Conservation (phyloP, 2,329 filamentous ascomycete genomes). For the Colletotrichum tamarilloi region DNA sequence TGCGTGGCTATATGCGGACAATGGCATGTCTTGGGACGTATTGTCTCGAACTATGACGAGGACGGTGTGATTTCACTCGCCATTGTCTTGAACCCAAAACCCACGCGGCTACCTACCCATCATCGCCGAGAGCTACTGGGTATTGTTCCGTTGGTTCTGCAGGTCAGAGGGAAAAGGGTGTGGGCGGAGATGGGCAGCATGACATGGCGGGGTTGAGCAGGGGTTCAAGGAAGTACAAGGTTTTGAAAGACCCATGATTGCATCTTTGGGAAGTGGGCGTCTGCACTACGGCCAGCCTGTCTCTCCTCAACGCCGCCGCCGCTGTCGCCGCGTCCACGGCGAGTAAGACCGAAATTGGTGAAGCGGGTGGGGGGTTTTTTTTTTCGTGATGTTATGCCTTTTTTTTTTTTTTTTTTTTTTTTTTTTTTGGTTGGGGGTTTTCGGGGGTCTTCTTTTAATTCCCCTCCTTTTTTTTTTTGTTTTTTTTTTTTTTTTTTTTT, state of each 20-base stretch:
- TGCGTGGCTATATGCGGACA: neutral
- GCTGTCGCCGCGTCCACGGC: constrained; percentile 10
- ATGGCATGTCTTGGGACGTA: neutral
- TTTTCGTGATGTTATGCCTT: neutral
- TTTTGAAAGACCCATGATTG: constrained; percentile 20
- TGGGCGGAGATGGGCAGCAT: constrained; percentile 29
- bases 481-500: neutral
- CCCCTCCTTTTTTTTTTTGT: neutral
- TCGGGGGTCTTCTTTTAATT: too few species aligned
- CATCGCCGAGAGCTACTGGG: neutral
- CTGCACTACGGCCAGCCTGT: neutral
- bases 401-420: neutral
- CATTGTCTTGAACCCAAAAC: neutral
- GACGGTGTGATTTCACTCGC: neutral
- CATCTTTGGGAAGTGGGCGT: constrained; percentile 24
- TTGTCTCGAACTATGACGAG: neutral
- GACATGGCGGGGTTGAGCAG: constrained; percentile 32
- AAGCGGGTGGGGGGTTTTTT: neutral
- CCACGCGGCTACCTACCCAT: neutral
- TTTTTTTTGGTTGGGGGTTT: too few species aligned
- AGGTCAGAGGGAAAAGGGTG: neutral
- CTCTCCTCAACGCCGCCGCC: neutral
- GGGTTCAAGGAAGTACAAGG: neutral
- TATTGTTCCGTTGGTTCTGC: neutral
- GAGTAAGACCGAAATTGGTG: neutral